These are phyloP conservation scores for Fusarium liriodendri DNA, from an alignment of 2,329 filamentous ascomycete genomes.

Conservation along the genomic window DNA sequence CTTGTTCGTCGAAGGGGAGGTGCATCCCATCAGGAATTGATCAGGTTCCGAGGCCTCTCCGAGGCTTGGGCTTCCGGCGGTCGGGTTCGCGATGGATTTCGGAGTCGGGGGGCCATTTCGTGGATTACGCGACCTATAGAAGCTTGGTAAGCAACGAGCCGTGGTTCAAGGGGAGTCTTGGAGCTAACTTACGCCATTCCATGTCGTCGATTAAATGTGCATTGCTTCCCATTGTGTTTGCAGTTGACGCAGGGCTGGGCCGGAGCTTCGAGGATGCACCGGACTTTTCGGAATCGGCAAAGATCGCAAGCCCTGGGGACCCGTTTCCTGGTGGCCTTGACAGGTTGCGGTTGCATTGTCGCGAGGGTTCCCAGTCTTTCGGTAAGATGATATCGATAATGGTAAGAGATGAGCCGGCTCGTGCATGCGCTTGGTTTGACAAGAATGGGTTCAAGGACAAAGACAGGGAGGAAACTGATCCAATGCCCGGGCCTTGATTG, in stretches of 20 bases:
- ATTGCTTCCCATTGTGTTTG: constrained; percentile 40
- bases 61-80: background rate
- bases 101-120: constrained; percentile 10
- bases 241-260: constrained; percentile 41
- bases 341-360: constrained; percentile 11
- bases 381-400: background rate
- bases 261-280: constrained; percentile 39
- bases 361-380: background rate
- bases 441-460: background rate
- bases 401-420: background rate
- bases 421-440: background rate
- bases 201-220: constrained; percentile 34
- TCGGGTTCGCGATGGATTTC: background rate
- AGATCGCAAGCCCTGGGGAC: constrained; percentile 38
- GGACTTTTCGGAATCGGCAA: constrained; percentile 38
- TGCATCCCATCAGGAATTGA: background rate
- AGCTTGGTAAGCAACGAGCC: background rate
- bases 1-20: background rate
- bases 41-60: background rate
- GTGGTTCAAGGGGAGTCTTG: background rate
- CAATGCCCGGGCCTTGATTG: constrained; percentile 5
- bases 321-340: constrained; percentile 30
- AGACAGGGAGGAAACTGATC: background rate
- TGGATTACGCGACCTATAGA: constrained; percentile 11
- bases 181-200: constrained; percentile 22